phyloP scores from a whole-genome alignment of 140 eudicot genomes.

The Stevia rebaudiana region DNA sequence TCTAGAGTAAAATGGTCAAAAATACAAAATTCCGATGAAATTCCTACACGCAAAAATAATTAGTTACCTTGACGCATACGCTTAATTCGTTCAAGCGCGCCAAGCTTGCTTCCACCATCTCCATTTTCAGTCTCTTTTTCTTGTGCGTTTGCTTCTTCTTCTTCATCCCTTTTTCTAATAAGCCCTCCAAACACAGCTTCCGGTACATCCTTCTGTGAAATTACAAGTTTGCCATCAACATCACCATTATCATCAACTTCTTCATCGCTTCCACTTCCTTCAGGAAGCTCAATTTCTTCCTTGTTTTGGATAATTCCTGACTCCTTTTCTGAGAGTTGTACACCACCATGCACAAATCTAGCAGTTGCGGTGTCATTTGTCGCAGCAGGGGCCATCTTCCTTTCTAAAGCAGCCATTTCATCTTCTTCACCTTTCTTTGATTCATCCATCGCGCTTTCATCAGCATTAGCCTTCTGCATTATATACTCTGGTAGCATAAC shows the following conservation, averaged over 20 bases:
- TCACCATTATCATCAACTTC: constrained; percentile 54
- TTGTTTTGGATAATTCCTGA: constrained; percentile 36
- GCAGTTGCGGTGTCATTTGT: constrained; percentile 24
- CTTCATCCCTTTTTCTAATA: constrained; percentile 48
- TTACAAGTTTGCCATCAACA: constrained; percentile 43
- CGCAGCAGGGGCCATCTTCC: constrained; percentile 49
- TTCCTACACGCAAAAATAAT: not conserved
- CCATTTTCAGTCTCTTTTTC: constrained; percentile 24
- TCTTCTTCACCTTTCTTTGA: constrained; percentile 73
- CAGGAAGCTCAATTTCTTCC: constrained; percentile 87
- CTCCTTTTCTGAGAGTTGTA: constrained; percentile 40
- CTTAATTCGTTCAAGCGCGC: constrained; percentile 81
- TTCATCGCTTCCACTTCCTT: constrained; percentile 59
- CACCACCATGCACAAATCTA: constrained; percentile 77
- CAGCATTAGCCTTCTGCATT: constrained; percentile 64
- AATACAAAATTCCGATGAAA: constrained; percentile 6
- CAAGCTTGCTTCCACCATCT: constrained; percentile 49
- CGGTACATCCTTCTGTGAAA: constrained; percentile 71
- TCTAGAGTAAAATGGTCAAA: constrained; percentile 2
- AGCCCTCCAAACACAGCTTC: constrained; percentile 78
- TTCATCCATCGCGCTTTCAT: constrained; percentile 59
- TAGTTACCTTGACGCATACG: constrained; percentile 48
- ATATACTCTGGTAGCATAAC: constrained; percentile 73
- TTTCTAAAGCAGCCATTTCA: constrained; percentile 91
- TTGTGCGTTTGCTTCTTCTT: constrained; percentile 21